These are phyloP conservation scores for Rosa chinensis DNA, from an alignment of 306 rosid species.

Conservation along the genomic window DNA sequence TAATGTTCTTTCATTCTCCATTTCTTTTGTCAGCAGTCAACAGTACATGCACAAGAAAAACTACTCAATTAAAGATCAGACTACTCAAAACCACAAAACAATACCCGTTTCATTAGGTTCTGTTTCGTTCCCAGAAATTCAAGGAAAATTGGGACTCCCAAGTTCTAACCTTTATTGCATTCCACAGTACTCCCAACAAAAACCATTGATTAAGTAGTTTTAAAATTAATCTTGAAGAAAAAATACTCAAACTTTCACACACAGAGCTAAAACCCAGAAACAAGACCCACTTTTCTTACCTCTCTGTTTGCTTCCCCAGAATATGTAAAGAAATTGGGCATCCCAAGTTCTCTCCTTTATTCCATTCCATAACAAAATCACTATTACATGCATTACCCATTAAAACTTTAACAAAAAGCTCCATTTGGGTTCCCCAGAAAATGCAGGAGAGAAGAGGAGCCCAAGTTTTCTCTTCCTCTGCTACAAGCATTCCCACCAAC, in stretches of 20 bases:
- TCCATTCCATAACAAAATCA: neutral
- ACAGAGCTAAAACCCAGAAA: neutral
- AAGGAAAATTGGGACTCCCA: neutral
- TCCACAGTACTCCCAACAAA: neutral
- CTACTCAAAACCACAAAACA: neutral
- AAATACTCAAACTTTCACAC: neutral
- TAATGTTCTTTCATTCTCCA: neutral
- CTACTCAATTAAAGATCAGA: neutral
- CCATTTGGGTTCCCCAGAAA: neutral
- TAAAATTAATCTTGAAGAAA: neutral
- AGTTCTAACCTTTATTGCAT: neutral
- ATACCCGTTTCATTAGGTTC: neutral
- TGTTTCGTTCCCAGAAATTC: neutral
- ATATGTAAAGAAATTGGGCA: neutral
- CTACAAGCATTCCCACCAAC: neutral
- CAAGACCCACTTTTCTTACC: neutral
- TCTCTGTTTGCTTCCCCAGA: conserved; percentile 4
- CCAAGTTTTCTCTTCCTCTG: neutral
- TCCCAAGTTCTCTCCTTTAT: neutral
- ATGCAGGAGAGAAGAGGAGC: no score
- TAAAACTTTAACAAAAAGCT: neutral
- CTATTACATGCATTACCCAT: neutral
- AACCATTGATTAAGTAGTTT: no score
- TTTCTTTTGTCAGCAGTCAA: neutral
- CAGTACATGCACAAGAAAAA: neutral